phyloP scores from a whole-genome alignment of 192 early-diverging fungal species.

The Lobulomyces angularis region DNA sequence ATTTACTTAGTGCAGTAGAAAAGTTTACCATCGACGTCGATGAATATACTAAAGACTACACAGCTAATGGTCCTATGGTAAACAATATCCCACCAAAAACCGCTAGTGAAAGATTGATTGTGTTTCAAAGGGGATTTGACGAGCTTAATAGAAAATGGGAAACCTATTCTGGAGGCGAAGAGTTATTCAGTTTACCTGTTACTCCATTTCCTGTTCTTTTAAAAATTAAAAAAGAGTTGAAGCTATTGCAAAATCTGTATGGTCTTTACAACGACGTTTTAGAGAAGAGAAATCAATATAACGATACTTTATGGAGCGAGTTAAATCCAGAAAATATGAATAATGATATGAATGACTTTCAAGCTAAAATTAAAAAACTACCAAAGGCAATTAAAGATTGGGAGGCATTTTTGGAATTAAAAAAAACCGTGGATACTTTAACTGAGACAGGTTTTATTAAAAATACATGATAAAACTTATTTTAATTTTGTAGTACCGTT shows the following conservation, averaged over 20 bases:
- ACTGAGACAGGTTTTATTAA: too few species aligned
- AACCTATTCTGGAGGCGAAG: slow-evolving; percentile 52
- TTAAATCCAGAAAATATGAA: slow-evolving; percentile 44
- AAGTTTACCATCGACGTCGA: slow-evolving; percentile 50
- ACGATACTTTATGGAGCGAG: slow-evolving; percentile 50
- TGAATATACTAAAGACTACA: slow-evolving; percentile 50
- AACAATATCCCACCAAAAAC: slow-evolving; percentile 52
- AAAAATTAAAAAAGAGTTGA: slow-evolving; percentile 48
- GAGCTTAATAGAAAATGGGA: slow-evolving; percentile 58
- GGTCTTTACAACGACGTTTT: slow-evolving; percentile 54
- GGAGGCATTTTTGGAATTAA: slow-evolving; percentile 51
- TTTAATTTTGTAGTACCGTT: slow-evolving; percentile 42
- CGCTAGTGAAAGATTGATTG: slow-evolving; percentile 48
- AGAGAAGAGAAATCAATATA: slow-evolving; percentile 39
- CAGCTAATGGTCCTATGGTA: slow-evolving; percentile 53
- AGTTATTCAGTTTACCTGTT: slow-evolving; percentile 49
- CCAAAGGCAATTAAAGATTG: slow-evolving; percentile 54
- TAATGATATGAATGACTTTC: slow-evolving; percentile 48
- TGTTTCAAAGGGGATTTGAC: slow-evolving; percentile 53
- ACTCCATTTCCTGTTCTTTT: slow-evolving; percentile 51
- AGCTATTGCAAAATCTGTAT: slow-evolving; percentile 51
- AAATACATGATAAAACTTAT: too few species aligned
- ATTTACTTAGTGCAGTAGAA: slow-evolving; percentile 38
- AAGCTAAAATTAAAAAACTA: slow-evolving; percentile 55
- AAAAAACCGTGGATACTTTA: slow-evolving; percentile 47